A percentile compares a stretch with the other conserved stretches of the same genome.
Evolutionary conservation across 2,329 filamentous ascomycete species (phyloP).

Genomic region (Ophiostoma ips): DNA sequence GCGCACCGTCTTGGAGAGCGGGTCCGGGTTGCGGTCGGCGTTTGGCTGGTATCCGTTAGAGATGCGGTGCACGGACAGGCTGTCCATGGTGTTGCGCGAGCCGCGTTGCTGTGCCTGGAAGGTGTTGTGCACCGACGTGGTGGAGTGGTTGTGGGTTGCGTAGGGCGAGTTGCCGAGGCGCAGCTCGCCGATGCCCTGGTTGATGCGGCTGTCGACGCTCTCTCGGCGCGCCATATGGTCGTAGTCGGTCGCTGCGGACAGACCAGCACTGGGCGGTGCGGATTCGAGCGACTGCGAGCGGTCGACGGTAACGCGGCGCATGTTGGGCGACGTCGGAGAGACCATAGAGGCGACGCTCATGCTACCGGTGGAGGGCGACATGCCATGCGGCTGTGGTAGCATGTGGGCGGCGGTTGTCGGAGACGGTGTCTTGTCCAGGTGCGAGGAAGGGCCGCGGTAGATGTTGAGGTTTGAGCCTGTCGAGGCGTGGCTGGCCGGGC

Average conservation of each 20-base stretch:
- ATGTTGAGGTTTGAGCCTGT: background rate
- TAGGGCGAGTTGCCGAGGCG: constrained; percentile 59
- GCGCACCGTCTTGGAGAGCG: constrained; percentile 35
- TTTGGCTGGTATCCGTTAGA: constrained; percentile 52
- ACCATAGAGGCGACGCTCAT: constrained; percentile 57
- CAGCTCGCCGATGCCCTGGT: constrained; percentile 56
- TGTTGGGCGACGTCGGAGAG: constrained; percentile 40
- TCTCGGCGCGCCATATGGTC: constrained; percentile 46
- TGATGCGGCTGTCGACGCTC: constrained; percentile 69
- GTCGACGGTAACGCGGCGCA: constrained; percentile 26
- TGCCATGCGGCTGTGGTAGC: constrained; percentile 25
- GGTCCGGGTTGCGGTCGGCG: constrained; percentile 42
- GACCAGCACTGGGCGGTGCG: constrained; percentile 18
- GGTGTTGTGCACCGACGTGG: constrained; percentile 58
- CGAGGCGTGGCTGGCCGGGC: too few species aligned
- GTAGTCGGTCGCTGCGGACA: constrained; percentile 7
- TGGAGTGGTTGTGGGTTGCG: constrained; percentile 62
- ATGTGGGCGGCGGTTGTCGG: constrained; percentile 37
- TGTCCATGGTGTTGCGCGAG: constrained; percentile 37
- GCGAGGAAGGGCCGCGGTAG: constrained; percentile 8
- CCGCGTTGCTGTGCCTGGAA: constrained; percentile 41
- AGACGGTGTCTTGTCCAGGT: constrained; percentile 46
- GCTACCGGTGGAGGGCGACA: constrained; percentile 41
- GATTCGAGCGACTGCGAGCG: constrained; percentile 29
- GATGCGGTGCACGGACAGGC: constrained; percentile 42